A percentile compares a stretch with the other conserved stretches of the same genome.
Conservation (phyloP, 2,329 filamentous ascomycete genomes). For the Niveomyces coronatus region DNA sequence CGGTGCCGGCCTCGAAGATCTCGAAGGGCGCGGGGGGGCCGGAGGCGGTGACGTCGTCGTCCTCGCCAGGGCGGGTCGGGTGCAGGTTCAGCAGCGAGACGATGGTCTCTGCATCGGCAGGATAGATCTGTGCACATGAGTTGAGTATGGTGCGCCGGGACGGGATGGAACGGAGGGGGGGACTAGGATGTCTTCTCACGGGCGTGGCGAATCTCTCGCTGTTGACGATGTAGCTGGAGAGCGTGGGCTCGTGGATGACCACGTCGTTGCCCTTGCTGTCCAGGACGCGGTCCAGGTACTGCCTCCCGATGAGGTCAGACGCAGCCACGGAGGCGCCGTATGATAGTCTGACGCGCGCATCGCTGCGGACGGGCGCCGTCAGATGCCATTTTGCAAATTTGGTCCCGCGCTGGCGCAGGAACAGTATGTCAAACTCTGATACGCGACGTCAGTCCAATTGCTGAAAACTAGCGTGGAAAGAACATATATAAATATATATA, state of each 20-base stretch:
- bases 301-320: slow-evolving; percentile 53
- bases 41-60: slow-evolving; percentile 21
- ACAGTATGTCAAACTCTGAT: slow-evolving; percentile 32
- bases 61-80: slow-evolving; percentile 31
- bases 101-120: slow-evolving; percentile 64
- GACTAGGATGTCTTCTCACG: no score
- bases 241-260: slow-evolving; percentile 52
- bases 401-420: slow-evolving; percentile 28
- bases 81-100: slow-evolving; percentile 69
- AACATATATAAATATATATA: neutral
- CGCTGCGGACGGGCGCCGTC: slow-evolving; percentile 24
- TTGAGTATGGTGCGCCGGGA: slow-evolving; percentile 2
- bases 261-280: slow-evolving; percentile 40
- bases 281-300: slow-evolving; percentile 46
- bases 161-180: neutral
- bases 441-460: neutral
- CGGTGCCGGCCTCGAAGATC: slow-evolving; percentile 76
- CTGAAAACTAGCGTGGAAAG: slow-evolving; percentile 2
- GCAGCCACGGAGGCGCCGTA: slow-evolving; percentile 39
- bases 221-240: slow-evolving; percentile 63
- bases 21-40: slow-evolving; percentile 40
- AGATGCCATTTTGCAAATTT: slow-evolving; percentile 28
- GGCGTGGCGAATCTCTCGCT: slow-evolving; percentile 65
- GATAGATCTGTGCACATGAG: slow-evolving; percentile 39
- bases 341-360: slow-evolving; percentile 22